phyloP scores from a whole-genome alignment of 1,284 basidiomycete genomes.

The Pisolithus thermaeus region DNA sequence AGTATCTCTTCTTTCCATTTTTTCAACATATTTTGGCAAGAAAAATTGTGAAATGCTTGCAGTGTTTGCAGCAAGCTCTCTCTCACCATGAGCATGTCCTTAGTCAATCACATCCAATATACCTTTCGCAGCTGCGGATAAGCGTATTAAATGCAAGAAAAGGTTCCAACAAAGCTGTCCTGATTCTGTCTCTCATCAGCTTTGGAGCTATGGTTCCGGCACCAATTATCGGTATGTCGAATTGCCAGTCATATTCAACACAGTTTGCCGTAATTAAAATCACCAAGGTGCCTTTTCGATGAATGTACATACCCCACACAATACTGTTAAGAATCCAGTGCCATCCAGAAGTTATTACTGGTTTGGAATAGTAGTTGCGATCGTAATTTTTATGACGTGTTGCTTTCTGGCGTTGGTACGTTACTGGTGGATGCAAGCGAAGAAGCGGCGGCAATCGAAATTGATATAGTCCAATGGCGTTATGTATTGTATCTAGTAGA shows the following conservation, averaged over 20 bases:
- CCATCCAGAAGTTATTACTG: conserved; percentile 30
- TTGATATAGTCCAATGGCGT: conserved; percentile 1
- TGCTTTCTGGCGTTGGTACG: conserved; percentile 41
- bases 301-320: conserved; percentile 48
- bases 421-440: conserved; percentile 55
- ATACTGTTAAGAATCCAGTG: conserved; percentile 18
- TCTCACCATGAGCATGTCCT: conserved; percentile 88
- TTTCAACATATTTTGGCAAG: too few species aligned
- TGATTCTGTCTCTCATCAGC: conserved; percentile 64
- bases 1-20: too few species aligned
- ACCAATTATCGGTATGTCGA: conserved; percentile 52
- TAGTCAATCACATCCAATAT: conserved; percentile 82
- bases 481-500: neutral
- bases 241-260: neutral
- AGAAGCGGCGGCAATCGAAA: conserved; percentile 23
- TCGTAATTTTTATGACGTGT: conserved; percentile 35
- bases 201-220: conserved; percentile 70
- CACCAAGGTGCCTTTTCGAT: conserved; percentile 57
- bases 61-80: conserved; percentile 83
- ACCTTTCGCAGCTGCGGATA: conserved; percentile 72
- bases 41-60: too few species aligned
- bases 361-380: conserved; percentile 46
- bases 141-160: conserved; percentile 56
- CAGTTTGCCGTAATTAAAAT: neutral
- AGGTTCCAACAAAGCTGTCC: conserved; percentile 60